Percentiles rank a stretch among this genome's conserved stretches.
Evolutionary conservation across 768 basidiomycete genomes (phyloP).

Genomic region (Pleurotus pulmonarius): DNA sequence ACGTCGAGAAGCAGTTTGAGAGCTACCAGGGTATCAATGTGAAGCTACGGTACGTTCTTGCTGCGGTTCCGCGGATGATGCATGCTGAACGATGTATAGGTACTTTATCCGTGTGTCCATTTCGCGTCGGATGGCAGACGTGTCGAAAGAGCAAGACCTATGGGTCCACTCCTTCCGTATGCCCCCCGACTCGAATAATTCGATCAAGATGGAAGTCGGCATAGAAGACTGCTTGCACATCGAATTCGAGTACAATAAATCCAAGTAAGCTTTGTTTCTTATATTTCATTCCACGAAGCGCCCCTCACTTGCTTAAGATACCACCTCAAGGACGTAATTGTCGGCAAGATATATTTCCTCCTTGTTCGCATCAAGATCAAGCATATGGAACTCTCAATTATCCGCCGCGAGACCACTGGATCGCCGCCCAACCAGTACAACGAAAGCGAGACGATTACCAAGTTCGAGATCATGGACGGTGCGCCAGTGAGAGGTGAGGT

Average conservation of each 20-base stretch:
- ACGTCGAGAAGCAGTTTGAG: constrained; percentile 99
- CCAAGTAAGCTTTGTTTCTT: constrained; percentile 62
- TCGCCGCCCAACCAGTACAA: constrained; percentile 99
- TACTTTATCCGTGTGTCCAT: constrained; percentile 92
- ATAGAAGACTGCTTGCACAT: constrained; percentile 99
- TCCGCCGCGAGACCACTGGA: constrained; percentile 95
- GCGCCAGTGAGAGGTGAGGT: constrained; percentile 87
- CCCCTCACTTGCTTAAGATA: constrained; percentile 53
- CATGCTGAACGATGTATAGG: constrained; percentile 34
- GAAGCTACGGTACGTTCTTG: constrained; percentile 73
- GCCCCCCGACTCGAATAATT: constrained; percentile 97
- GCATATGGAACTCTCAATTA: constrained; percentile 98
- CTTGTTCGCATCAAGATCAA: constrained; percentile 99
- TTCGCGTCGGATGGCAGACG: constrained; percentile 89
- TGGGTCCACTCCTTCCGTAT: constrained; percentile 99
- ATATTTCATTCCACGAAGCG: not conserved
- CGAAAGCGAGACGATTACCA: constrained; percentile 98
- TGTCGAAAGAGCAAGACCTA: constrained; percentile 87
- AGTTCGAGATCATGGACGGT: constrained; percentile 99
- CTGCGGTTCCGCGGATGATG: not conserved
- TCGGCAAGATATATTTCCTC: constrained; percentile 99
- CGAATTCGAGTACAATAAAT: constrained; percentile 99
- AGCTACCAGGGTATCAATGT: constrained; percentile 98
- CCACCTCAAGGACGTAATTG: constrained; percentile 97
- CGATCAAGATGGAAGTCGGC: constrained; percentile 99